phyloP scores from a whole-genome alignment of 73 alveolate genomes.

The Tetrahymena thermophila region DNA sequence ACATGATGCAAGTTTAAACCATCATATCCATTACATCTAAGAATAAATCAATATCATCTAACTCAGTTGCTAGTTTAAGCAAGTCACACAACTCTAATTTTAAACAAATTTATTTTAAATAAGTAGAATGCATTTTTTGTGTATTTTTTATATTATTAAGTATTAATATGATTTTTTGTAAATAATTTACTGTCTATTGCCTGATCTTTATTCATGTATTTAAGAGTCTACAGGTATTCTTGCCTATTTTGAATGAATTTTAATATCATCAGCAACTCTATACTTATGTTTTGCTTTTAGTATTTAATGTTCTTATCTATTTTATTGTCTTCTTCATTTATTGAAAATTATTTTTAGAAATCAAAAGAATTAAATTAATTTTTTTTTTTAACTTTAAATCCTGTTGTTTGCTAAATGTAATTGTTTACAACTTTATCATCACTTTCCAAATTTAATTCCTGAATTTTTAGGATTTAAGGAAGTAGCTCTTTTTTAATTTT shows the following conservation, averaged over 20 bases:
- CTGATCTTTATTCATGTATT: background rate
- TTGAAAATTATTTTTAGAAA: too few species aligned
- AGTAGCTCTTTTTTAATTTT: background rate
- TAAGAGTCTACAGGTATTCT: background rate
- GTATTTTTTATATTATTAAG: too few species aligned
- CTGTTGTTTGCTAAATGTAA: background rate
- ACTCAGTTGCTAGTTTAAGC: background rate
- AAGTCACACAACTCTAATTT: background rate
- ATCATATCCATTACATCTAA: background rate
- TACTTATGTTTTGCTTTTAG: background rate
- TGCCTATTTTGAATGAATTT: background rate
- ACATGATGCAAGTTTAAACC: background rate
- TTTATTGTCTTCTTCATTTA: background rate
- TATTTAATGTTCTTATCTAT: too few species aligned
- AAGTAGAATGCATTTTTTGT: too few species aligned
- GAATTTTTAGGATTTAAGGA: background rate
- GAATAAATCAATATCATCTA: background rate
- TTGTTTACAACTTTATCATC: background rate
- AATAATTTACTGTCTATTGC: background rate
- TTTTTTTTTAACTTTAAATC: background rate
- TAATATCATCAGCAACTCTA: background rate
- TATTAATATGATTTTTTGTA: too few species aligned
- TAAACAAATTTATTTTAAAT: background rate
- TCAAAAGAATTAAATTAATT: background rate
- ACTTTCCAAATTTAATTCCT: background rate